Base-by-base conservation (phyloP, 345 rosid species). In the Boechera divaricarpa region DNA sequence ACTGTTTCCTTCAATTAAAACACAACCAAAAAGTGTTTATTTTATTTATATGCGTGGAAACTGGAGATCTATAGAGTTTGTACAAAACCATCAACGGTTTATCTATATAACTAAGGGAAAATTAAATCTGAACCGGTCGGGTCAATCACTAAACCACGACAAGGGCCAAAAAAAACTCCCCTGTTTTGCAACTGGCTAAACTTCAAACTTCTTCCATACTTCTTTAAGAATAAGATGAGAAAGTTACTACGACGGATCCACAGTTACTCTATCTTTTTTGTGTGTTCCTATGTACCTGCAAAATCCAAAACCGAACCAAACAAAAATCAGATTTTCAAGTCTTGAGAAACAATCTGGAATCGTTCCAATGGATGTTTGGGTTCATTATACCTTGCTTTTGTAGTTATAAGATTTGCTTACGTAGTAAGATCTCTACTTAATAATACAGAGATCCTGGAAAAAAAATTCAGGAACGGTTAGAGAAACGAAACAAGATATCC, bases 191-290 rank as follows among this genome's bases (percentile, higher is more conserved):
- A 29, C 61, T 48, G 63, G 58, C 71, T 45, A 39, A 70, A 44
- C 67, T 77, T 71, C 67, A 42, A 72, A 78, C 81, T 59, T 78
- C 81, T 58, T 72, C 81, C 73, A 78, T 72, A 59, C 81, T 78
- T 59, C 59, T 63, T 55, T 64, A 77, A 72, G 65, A 78, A 41
- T 38, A 72, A 78, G 81, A 71, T 71, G 77, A 65, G 77, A 72
- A 21, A 78, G 81, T 78, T 65, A 63, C 39, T 70, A 56, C 33
- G 31, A 55, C 64, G 26, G 70, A 52, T 53, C 69, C 70, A 28
- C 58, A 28, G 29, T 72, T 64, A 58, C 69, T 57, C 72, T 77
- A 41, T n/a, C 7, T 0, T 41, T 8, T 12, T 13, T 64, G 57
- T 33, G 44, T 7, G 16, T 24, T 64, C 68, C 73, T 78, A 78